Percentiles rank a stretch among this genome's conserved stretches.
Conservation (phyloP, 2,329 filamentous ascomycete genomes). For the Cladorrhinum sp. region DNA sequence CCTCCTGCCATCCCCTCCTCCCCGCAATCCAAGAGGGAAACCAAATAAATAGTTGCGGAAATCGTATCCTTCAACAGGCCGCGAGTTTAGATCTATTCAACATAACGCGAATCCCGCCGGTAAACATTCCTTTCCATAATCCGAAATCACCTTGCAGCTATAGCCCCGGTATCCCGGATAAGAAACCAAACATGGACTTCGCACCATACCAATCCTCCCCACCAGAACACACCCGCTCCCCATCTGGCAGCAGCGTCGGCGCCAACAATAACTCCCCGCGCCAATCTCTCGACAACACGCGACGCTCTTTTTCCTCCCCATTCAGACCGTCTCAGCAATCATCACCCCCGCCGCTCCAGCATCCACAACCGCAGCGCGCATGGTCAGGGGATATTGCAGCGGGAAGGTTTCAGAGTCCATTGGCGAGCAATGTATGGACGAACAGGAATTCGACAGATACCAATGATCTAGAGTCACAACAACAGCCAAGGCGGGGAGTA, state of each 20-base stretch:
- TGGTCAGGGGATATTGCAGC: conserved; percentile 47
- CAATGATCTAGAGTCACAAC: conserved; percentile 12
- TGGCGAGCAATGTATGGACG: conserved; percentile 15
- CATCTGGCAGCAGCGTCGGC: conserved; percentile 56
- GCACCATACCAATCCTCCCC: conserved; percentile 93
- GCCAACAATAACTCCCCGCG: conserved; percentile 51
- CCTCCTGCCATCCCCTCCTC: background rate
- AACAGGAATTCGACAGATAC: conserved; percentile 13
- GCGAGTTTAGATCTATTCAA: background rate
- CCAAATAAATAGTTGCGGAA: background rate
- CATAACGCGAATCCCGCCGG: background rate
- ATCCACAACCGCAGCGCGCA: conserved; percentile 56
- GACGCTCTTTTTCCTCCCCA: conserved; percentile 52
- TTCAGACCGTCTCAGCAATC: conserved; percentile 36
- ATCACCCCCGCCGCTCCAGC: conserved; percentile 46
- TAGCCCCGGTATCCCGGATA: no score
- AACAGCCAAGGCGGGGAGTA: conserved; percentile 32
- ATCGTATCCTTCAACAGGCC: conserved; percentile 2
- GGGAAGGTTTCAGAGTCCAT: conserved; percentile 31
- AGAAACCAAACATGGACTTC: conserved; percentile 69
- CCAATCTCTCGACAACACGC: conserved; percentile 55
- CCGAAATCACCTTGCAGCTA: background rate
- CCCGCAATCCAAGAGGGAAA: background rate
- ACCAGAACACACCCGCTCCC: conserved; percentile 80
- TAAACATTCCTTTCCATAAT: background rate